Conservation (phyloP, 208 protist genomes). For the Leishmania mexicana region DNA sequence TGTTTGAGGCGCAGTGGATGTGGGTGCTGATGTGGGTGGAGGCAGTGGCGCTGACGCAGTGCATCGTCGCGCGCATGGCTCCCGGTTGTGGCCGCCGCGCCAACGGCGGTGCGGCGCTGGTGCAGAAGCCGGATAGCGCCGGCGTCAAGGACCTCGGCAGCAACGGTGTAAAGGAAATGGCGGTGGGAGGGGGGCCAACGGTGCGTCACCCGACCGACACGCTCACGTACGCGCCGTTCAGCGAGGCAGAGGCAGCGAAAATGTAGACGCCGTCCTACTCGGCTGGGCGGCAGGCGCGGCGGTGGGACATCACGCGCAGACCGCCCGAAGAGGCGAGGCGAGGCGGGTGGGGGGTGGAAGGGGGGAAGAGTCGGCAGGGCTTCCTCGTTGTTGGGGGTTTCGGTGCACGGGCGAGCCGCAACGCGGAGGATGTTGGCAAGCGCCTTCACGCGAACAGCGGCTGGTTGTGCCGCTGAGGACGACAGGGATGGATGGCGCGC, state of each 20-base stretch:
- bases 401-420: no score
- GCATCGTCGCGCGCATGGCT: slow-evolving; percentile 9
- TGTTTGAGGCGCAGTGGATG: slow-evolving; percentile 23
- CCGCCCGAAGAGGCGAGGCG: not conserved
- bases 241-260: not conserved
- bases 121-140: not conserved
- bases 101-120: no score
- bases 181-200: not conserved
- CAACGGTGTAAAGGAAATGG: not conserved
- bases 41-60: slow-evolving; percentile 24
- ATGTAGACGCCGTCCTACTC: not conserved
- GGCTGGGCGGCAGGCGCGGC: not conserved
- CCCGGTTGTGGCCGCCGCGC: not conserved
- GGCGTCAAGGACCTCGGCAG: not conserved
- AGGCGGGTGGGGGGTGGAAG: no score
- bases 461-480: not conserved
- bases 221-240: not conserved
- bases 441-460: not conserved
- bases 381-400: no score
- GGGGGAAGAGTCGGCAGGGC: no score
- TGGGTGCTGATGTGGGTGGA: slow-evolving; percentile 21
- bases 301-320: not conserved
- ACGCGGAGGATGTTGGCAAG: not conserved
- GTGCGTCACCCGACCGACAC: not conserved
- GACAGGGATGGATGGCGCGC: not conserved